These are phyloP conservation scores for Cyclocybe aegerita DNA, from an alignment of 768 basidiomycete species.

Conservation along the genomic window DNA sequence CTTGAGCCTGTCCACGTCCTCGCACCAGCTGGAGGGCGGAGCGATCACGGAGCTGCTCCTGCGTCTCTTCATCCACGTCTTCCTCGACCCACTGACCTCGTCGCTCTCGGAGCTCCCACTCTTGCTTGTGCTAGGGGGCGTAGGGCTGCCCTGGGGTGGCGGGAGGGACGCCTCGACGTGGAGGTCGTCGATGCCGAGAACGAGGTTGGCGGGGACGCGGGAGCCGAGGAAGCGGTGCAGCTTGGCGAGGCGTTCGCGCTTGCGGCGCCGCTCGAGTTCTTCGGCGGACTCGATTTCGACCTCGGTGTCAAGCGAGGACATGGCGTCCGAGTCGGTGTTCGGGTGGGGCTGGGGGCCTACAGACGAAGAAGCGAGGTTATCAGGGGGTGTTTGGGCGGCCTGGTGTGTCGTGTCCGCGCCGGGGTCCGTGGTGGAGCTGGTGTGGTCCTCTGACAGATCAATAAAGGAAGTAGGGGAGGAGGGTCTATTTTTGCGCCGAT, in stretches of 20 bases:
- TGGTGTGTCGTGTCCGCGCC: background rate
- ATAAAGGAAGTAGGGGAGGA: constrained; percentile 53
- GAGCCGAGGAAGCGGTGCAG: constrained; percentile 87
- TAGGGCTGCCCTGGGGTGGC: constrained; percentile 10
- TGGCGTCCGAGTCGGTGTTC: constrained; percentile 33
- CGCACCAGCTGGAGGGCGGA: constrained; percentile 46
- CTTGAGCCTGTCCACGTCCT: constrained; percentile 61
- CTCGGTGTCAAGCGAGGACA: constrained; percentile 49
- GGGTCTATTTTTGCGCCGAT: background rate
- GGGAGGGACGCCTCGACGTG: constrained; percentile 24
- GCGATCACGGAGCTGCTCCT: constrained; percentile 55
- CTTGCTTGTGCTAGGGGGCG: background rate
- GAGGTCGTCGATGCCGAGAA: constrained; percentile 46
- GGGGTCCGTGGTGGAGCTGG: constrained; percentile 19
- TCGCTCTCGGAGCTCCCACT: constrained; percentile 21
- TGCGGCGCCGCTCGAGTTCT: constrained; percentile 58
- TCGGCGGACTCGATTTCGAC: constrained; percentile 50
- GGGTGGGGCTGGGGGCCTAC: background rate
- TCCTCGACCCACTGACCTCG: constrained; percentile 22
- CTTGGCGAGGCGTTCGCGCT: constrained; percentile 76
- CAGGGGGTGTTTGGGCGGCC: background rate
- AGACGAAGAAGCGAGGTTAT: constrained; percentile 1
- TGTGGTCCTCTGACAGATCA: constrained; percentile 64
- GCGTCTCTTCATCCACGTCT: constrained; percentile 46
- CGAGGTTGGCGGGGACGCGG: constrained; percentile 68